Evolutionary conservation across 2,329 filamentous ascomycete genomes (phyloP), one percentile per base, ranked within the genome.

Genomic region (Polytolypa hystricis): DNA sequence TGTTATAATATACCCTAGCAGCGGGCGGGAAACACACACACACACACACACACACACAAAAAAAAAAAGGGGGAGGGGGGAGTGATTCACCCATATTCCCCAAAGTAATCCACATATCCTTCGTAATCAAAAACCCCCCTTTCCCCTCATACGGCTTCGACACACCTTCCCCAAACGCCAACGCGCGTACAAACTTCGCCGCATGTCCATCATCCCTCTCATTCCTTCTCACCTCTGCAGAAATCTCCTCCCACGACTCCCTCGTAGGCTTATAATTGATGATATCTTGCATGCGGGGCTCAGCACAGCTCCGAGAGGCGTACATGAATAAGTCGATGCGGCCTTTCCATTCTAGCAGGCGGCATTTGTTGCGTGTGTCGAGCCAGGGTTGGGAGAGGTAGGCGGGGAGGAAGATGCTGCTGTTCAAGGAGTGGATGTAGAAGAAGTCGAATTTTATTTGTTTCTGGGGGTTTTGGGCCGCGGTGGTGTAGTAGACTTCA

Each of bases 261-360:
- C 64, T 59, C 38, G 63, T 70, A 0, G 78, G 70, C 1, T 60
- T 56, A 51, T 91, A 89, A 0, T 58, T 52, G 1, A 56, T 58
- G 36, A 93, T 71, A 32, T 77, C 69, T 3, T 77, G 66, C 0
- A 74, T 39, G 0, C 70, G 60, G 1, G 87, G 68, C 0, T 69
- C 57, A 1, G 84, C 79, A 1, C 69, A 71, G 3, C 71, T 71
- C 7, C 81, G 70, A 1, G 79, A 81, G 0, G 79, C 73, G 54
- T 93, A 94, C 59, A 85, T 67, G 4, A 78, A 52, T 4, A 93
- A 62, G 53, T 91, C 83, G 47, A 78, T 60, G 28, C 85, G 74
- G 33, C 79, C 81, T 58, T 93, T 93, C 74, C 78, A 87, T 57
- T 91, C 81, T 5, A 94, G 65, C 0, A 94, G 61, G 4, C 83